Percentiles rank a stretch among this genome's conserved stretches.
These are phyloP conservation scores for Starmerella vaccinii DNA, from an alignment of 805 yeast species.

Conservation along the genomic window DNA sequence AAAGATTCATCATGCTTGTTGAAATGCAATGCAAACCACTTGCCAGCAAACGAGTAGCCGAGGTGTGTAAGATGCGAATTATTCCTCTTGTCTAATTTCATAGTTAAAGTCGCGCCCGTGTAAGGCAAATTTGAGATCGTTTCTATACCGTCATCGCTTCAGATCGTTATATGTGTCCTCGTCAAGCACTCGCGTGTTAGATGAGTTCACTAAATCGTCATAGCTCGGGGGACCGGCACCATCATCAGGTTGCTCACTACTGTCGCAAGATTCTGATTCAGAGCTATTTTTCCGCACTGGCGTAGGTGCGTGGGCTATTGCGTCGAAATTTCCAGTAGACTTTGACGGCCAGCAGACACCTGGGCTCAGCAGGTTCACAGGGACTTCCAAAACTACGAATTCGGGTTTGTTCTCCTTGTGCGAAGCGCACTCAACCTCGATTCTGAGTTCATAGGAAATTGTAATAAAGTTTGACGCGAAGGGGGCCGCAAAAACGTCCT, in stretches of 20 bases:
- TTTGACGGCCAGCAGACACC: not conserved
- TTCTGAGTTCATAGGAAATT: not conserved
- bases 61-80: no score
- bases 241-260: not conserved
- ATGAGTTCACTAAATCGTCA: not conserved
- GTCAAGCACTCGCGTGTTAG: not conserved
- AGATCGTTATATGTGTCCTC: not conserved
- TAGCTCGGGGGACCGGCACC: not conserved
- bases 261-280: not conserved
- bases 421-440: not conserved
- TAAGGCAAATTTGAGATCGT: no score
- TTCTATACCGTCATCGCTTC: not conserved
- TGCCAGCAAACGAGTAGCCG: not conserved
- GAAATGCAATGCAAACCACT: not conserved
- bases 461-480: not conserved
- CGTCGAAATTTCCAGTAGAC: not conserved
- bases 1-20: not conserved
- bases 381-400: not conserved
- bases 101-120: no score
- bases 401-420: not conserved
- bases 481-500: conserved; percentile 1
- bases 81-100: no score
- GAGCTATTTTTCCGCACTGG: not conserved
- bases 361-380: not conserved
- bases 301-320: not conserved